Conservation (phyloP, 2,329 filamentous ascomycete genomes). For the Massarina eburnea region DNA sequence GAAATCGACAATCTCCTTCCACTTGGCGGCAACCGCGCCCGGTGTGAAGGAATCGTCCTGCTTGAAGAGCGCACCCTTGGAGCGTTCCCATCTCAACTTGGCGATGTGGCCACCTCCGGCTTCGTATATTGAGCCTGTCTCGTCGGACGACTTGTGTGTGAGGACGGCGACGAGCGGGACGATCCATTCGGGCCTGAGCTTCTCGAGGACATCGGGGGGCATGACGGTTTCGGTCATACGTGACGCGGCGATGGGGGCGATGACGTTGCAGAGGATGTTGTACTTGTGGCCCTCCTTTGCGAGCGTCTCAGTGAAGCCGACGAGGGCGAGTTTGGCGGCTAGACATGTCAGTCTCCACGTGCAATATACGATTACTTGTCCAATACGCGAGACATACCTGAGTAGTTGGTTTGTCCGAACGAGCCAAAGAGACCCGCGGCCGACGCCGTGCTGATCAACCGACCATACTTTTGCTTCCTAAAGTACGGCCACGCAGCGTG, state of each 20-base stretch:
- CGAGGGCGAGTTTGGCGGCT: constrained; percentile 91
- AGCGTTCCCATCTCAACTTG: constrained; percentile 93
- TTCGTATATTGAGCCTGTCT: constrained; percentile 91
- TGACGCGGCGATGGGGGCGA: constrained; percentile 92
- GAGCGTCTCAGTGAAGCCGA: constrained; percentile 96
- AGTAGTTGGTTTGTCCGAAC: constrained; percentile 97
- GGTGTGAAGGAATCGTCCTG: constrained; percentile 86
- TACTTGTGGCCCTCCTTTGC: constrained; percentile 98
- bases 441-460: constrained; percentile 96
- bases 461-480: constrained; percentile 97
- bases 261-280: constrained; percentile 93
- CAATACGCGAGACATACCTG: constrained; percentile 54
- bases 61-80: constrained; percentile 85
- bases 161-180: constrained; percentile 89
- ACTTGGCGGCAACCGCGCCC: constrained; percentile 83
- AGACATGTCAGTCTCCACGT: constrained; percentile 20
- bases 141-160: constrained; percentile 82
- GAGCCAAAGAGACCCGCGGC: constrained; percentile 92
- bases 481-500: constrained; percentile 96
- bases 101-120: constrained; percentile 89
- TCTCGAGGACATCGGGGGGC: constrained; percentile 87
- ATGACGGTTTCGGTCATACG: constrained; percentile 95
- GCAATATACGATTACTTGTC: too few relatives aligned
- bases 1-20: constrained; percentile 86
- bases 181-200: constrained; percentile 89